Evolutionary conservation across 192 early-diverging fungal species (phyloP), one percentile per base, ranked within the genome.

Genomic region (Spizellomyces sp.): DNA sequence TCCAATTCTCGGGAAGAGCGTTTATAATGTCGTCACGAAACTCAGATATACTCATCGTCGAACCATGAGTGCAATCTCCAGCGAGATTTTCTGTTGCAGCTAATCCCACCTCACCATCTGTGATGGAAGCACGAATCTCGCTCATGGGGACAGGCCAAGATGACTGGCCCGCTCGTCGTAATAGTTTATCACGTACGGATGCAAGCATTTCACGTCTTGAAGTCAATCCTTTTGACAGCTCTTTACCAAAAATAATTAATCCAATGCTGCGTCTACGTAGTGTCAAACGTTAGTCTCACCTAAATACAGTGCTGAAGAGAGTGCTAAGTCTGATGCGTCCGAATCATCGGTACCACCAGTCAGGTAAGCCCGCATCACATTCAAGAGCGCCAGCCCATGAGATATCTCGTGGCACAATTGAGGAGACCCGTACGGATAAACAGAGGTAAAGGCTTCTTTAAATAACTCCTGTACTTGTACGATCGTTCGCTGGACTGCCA

Each of bases 1-100:
- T 86, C 94, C 94, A 96, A 14, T 78, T 45, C 0, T 65, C 27
- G 9, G 96, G 94, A 19, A 93, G 64, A 41, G 62, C 86, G 10
- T 76, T 64, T 1, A 77, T 7, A 56, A 81, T 54, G 44, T 71
- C 48, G 6, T 9, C 58, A 5, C 69, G 0, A 50, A 87, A 81
- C 27, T 50, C 56, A 15, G 27, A 36, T 36, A 36, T 36, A 36
- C 1, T 36, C 27, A 36, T 36, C 27, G 27, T 36, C 27, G 27
- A 36, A 36, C 27, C 27, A 36, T 36, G 27, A 36, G 27, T 36
- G 27, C 27, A 36, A 2, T 36, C 27, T 36, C 3, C 27, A 2
- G 27, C 27, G 3, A 36, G 0, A 36, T 36, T 36, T 36, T 36
- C 27, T 36, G 27, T 36, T 36, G 27, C 27, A 3, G 27, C 27